Evolutionary conservation across 805 yeast species (phyloP), one percentile per base, ranked within the genome.

Genomic region (Saturnispora galanensis): DNA sequence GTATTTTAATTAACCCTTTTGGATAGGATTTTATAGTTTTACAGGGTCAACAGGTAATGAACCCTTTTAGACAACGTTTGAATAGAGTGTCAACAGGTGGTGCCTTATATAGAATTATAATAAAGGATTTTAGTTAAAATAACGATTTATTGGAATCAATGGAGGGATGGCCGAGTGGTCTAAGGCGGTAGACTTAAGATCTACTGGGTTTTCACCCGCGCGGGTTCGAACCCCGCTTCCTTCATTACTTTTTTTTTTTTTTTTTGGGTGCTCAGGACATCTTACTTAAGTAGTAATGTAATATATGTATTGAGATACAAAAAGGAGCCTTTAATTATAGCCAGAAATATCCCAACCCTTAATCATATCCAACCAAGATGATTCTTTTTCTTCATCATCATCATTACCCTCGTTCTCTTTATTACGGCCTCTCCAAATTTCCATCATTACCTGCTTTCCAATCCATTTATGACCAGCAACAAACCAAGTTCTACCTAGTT

Each of bases 281-380:
- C 12, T 34, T 26, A 17, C 32, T 18, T n/a, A n/a, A n/a, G 15
- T 34, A 34, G n/a, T 10, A 4, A 13, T 34, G 18, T 15, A 13
- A 12, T 31, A 5, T 16, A 12, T 31, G 2, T 16, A 2, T 10
- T 32, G 18, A n/a, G 9, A 13, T 38, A 13, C 16, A 9, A 40
- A 21, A 21, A 33, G 30, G 12, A 13, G n/a, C 13, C 9, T 16
- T 44, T 44, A 62, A 36, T 59, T 50, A 43, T 55, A 63, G 1
- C 65, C 67, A 2, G 59, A 50, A 8, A 63, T 50, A 32, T 71
- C 78, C 81, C 81, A 76, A 46, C 70, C 76, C 42, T 76, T 64
- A 1, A 76, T 62, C 60, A 75, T 55, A 50, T 75, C 79, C 64
- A 76, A 65, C 71, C 78, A 76, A 29, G 75, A 72, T 42, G 41